Conservation (phyloP, 2,329 filamentous ascomycete genomes). For the Trichoderma sp. region DNA sequence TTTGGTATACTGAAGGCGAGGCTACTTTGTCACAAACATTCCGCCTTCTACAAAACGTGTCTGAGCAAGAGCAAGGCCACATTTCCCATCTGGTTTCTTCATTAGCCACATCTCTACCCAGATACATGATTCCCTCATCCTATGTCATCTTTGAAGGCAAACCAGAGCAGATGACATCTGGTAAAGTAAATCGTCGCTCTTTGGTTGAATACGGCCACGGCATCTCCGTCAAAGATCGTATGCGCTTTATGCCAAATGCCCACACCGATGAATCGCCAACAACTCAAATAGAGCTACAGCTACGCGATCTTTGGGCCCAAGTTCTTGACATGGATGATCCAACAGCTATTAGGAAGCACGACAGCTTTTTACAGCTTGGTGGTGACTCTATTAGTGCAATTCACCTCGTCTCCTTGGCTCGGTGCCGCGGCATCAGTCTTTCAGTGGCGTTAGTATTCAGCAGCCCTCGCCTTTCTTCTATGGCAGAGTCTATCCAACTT, state of each 20-base stretch:
- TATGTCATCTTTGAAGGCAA: constrained; percentile 31
- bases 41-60: constrained; percentile 22
- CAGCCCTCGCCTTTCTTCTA: background rate
- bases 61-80: background rate
- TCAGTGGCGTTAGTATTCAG: constrained; percentile 6
- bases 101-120: constrained; percentile 24
- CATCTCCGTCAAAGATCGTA: background rate
- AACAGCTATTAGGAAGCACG: constrained; percentile 20
- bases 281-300: background rate
- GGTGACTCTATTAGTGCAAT: constrained; percentile 22
- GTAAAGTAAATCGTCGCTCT: constrained; percentile 29
- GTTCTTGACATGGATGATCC: constrained; percentile 19
- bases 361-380: constrained; percentile 26
- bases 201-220: background rate
- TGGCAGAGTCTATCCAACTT: background rate
- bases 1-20: constrained; percentile 6
- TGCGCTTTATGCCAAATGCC: background rate
- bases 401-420: constrained; percentile 11
- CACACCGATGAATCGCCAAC: background rate
- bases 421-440: background rate
- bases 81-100: constrained; percentile 28
- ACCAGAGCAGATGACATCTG: constrained; percentile 29
- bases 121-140: constrained; percentile 32
- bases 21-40: background rate
- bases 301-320: constrained; percentile 30